Evolutionary conservation across 352 stramenopile genomes (phyloP).

Genomic region (Blastocystis sp.): DNA sequence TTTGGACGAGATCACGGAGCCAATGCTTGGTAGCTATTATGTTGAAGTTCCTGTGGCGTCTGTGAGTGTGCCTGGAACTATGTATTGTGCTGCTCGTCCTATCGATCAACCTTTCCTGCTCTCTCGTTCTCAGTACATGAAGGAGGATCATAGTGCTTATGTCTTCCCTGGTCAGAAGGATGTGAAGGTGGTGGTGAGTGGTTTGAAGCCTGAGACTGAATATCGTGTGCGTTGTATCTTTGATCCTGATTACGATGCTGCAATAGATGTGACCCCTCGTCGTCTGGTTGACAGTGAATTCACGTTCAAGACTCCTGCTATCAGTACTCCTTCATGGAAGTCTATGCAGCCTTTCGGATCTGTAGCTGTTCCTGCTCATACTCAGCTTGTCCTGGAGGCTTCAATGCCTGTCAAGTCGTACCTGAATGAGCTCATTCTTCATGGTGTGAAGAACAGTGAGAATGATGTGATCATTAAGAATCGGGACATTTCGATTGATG

Average conservation of each 20-base stretch:
- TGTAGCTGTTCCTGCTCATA: neutral
- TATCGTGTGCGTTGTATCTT: slow-evolving; percentile 47
- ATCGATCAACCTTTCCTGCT: neutral
- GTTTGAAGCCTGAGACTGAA: neutral
- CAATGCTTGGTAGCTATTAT: neutral
- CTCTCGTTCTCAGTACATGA: slow-evolving; percentile 11
- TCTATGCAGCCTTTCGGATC: neutral
- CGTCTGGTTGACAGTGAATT: slow-evolving; percentile 13
- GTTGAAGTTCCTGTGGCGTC: neutral
- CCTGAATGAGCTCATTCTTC: neutral
- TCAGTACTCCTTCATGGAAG: neutral
- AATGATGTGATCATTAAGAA: neutral
- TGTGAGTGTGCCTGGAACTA: slow-evolving; percentile 30
- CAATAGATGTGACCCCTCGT: neutral
- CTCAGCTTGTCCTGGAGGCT: neutral
- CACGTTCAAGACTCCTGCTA: neutral
- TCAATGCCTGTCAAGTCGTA: neutral
- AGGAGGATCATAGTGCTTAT: neutral
- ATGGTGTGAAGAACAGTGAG: neutral
- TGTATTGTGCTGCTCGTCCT: slow-evolving; percentile 5
- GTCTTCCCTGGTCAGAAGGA: neutral
- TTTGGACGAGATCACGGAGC: neutral
- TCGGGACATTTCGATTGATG: neutral
- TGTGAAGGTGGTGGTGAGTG: slow-evolving; percentile 4
- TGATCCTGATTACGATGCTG: slow-evolving; percentile 11